These are phyloP conservation scores for Trichophyton benhamiae DNA, from an alignment of 2,329 filamentous ascomycete genomes.

Conservation along the genomic window DNA sequence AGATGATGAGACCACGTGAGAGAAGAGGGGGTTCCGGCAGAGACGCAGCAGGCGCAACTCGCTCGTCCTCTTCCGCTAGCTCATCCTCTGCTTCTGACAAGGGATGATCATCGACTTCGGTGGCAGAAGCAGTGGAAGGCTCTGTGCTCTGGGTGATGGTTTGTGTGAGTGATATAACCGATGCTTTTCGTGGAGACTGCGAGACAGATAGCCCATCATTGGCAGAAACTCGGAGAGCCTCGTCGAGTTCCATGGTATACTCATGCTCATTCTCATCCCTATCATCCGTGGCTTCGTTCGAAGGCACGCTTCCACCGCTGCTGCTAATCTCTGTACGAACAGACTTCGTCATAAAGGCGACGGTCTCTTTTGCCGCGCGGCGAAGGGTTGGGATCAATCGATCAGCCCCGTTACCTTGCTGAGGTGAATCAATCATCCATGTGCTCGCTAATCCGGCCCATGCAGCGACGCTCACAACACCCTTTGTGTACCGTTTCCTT, in stretches of 20 bases:
- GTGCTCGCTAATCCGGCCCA: conserved; percentile 30
- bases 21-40: conserved; percentile 24
- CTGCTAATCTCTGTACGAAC: conserved; percentile 31
- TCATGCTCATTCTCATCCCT: not conserved
- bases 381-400: conserved; percentile 32
- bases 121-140: conserved; percentile 15
- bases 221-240: not conserved
- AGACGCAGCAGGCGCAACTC: not conserved
- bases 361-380: conserved; percentile 31
- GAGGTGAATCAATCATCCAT: conserved; percentile 27
- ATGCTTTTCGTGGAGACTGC: conserved; percentile 23
- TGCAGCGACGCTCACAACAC: conserved; percentile 25
- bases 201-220: not conserved
- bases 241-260: not conserved
- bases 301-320: conserved; percentile 12
- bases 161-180: conserved; percentile 32
- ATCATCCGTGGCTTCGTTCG: not conserved
- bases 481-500: conserved; percentile 30
- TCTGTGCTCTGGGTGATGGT: conserved; percentile 29
- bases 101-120: conserved; percentile 3
- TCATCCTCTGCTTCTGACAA: conserved; percentile 7
- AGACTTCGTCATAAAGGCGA: conserved; percentile 27
- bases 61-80: conserved; percentile 8
- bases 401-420: conserved; percentile 29
- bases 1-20: conserved; percentile 26